Conservation (phyloP, 2,329 filamentous ascomycete species). For the Tympanopsis confertula region DNA sequence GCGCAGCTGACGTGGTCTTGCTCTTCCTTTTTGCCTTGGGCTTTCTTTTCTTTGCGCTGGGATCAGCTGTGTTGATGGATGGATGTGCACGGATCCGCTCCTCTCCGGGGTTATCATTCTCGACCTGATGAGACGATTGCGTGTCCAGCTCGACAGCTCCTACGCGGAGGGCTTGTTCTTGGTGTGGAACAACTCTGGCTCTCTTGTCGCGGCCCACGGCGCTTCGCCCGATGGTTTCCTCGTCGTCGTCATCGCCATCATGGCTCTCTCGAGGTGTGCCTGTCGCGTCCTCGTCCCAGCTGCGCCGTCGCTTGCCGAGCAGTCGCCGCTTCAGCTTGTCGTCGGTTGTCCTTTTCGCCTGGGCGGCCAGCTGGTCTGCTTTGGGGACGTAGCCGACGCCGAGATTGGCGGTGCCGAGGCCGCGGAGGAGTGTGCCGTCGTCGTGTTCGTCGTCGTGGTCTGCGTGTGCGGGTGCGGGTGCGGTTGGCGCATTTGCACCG, state of each 20-base stretch:
- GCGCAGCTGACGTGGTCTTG: too few relatives aligned
- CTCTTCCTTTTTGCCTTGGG: too few relatives aligned
- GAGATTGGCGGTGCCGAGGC: slow-evolving; percentile 15
- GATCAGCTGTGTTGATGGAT: too few relatives aligned
- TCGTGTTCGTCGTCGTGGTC: slow-evolving; percentile 13
- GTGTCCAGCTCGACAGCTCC: too few relatives aligned
- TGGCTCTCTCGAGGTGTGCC: slow-evolving; percentile 15
- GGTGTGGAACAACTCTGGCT: slow-evolving; percentile 2
- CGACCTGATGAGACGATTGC: too few relatives aligned
- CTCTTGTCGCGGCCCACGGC: slow-evolving; percentile 17
- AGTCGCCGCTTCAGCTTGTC: slow-evolving; percentile 15
- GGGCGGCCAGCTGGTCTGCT: slow-evolving; percentile 7
- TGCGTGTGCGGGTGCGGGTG: slow-evolving; percentile 5
- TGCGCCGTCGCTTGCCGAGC: slow-evolving; percentile 11
- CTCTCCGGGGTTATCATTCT: too few relatives aligned
- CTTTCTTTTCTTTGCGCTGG: too few relatives aligned
- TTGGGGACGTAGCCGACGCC: slow-evolving; percentile 27
- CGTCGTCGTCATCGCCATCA: slow-evolving; percentile 15
- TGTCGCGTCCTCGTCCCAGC: slow-evolving; percentile 5
- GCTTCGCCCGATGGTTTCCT: slow-evolving; percentile 17
- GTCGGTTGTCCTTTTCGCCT: slow-evolving; percentile 13
- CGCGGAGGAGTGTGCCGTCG: slow-evolving; percentile 8
- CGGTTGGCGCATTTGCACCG: slow-evolving; percentile 6
- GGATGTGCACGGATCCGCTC: too few relatives aligned
- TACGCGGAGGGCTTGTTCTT: too few relatives aligned